Conservation (phyloP, 768 basidiomycete species). For the Lentinula detonsa region DNA sequence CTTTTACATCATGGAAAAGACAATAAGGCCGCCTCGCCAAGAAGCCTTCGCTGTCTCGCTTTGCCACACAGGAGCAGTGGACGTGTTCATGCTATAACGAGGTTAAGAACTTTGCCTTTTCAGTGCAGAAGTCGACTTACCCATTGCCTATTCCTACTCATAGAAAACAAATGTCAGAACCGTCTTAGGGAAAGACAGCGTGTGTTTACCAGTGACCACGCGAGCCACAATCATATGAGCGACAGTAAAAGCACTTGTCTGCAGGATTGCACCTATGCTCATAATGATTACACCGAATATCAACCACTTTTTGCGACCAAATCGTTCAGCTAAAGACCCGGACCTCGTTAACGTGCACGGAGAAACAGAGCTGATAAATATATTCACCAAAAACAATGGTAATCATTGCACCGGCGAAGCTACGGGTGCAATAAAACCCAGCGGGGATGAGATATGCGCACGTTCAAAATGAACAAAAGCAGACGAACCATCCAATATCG, state of each 20-base stretch:
- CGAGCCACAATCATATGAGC: conserved; percentile 45
- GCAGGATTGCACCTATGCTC: conserved; percentile 47
- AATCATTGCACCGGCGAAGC: conserved; percentile 40
- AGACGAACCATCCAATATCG: conserved; percentile 27
- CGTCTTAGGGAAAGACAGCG: not conserved
- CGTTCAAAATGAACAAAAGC: not conserved
- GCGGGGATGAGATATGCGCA: not conserved
- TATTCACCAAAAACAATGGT: conserved; percentile 32
- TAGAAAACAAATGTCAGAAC: not conserved
- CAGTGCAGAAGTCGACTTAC: conserved; percentile 13
- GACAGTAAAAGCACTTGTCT: conserved; percentile 37
- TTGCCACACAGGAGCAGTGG: conserved; percentile 47
- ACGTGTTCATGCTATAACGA: conserved; percentile 33
- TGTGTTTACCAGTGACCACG: conserved; percentile 35
- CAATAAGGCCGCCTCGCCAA: conserved; percentile 42
- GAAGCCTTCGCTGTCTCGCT: conserved; percentile 45
- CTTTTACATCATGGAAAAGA: conserved; percentile 43
- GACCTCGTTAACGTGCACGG: not conserved
- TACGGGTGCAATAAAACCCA: conserved; percentile 8
- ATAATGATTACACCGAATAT: conserved; percentile 32
- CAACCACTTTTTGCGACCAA: conserved; percentile 24
- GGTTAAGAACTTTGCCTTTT: not conserved
- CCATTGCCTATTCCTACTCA: conserved; percentile 38
- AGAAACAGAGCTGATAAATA: not conserved
- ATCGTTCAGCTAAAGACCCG: conserved; percentile 25